Evolutionary conservation across 225 moss, liverwort and hornwort species (phyloP).

Genomic region (Physcomitrium patens): DNA sequence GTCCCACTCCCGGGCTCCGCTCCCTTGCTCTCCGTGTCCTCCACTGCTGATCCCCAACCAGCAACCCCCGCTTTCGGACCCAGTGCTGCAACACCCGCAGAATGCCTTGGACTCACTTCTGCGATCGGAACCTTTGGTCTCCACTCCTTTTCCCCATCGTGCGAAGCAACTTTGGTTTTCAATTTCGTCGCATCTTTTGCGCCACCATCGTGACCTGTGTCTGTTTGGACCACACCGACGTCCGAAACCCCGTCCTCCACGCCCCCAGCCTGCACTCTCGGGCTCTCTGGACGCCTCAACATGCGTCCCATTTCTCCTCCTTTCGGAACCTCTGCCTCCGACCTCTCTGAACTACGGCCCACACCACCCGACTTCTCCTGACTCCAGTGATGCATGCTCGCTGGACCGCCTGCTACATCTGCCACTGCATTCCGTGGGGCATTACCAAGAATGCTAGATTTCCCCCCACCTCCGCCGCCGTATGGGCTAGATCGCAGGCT

Average conservation of each 20-base stretch:
- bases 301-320: constrained; percentile 53
- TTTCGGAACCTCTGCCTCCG: constrained; percentile 57
- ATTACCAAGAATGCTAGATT: constrained; percentile 56
- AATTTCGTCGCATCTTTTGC: constrained; percentile 61
- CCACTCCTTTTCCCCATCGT: constrained; percentile 99
- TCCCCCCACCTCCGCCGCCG: constrained; percentile 26
- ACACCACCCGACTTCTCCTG: constrained; percentile 46
- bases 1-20: constrained; percentile 47
- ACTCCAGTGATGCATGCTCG: constrained; percentile 38
- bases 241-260: constrained; percentile 44
- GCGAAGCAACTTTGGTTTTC: constrained; percentile 67
- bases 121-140: constrained; percentile 69
- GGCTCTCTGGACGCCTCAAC: constrained; percentile 66
- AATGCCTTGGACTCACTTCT: constrained; percentile 47
- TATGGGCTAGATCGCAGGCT: constrained; percentile 40
- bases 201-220: constrained; percentile 32
- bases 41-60: constrained; percentile 29
- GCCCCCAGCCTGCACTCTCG: constrained; percentile 43
- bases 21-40: constrained; percentile 48
- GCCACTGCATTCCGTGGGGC: constrained; percentile 37
- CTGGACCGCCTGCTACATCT: constrained; percentile 31
- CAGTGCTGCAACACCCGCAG: constrained; percentile 17
- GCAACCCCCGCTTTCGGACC: constrained; percentile 21
- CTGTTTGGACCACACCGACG: constrained; percentile 19
- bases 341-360: constrained; percentile 29